A percentile compares a stretch with the other conserved stretches of the same genome.
These are phyloP conservation scores for Cichorium intybus DNA, from an alignment of 140 eudicot species.

Conservation along the genomic window DNA sequence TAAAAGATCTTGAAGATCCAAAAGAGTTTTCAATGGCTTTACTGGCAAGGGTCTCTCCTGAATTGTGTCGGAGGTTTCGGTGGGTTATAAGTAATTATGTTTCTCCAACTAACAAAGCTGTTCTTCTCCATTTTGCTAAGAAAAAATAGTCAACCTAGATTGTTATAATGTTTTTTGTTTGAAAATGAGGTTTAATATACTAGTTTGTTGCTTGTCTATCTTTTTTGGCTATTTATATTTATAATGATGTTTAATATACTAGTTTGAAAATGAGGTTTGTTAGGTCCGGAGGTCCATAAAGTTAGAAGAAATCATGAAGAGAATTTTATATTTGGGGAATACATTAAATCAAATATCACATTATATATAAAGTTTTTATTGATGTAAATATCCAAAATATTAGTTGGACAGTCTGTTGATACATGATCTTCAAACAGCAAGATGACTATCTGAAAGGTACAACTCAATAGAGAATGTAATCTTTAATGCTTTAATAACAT, in stretches of 20 bases:
- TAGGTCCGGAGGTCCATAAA: slow-evolving; percentile 75
- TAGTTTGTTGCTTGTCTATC: no score
- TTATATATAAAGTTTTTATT: no score
- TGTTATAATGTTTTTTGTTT: no score
- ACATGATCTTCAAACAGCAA: slow-evolving; percentile 78
- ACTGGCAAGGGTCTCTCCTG: slow-evolving; percentile 58
- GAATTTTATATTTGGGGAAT: slow-evolving; percentile 78
- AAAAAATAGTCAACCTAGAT: no score
- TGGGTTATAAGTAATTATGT: slow-evolving; percentile 56
- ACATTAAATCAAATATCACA: slow-evolving; percentile 83
- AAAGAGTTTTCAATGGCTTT: slow-evolving; percentile 55
- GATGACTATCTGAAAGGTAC: slow-evolving; percentile 99
- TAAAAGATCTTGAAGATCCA: slow-evolving; percentile 78
- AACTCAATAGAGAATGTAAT: background rate
- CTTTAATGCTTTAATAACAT: background rate
- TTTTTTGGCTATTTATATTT: no score
- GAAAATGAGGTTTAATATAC: no score
- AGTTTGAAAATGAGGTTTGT: no score
- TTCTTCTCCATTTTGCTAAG: slow-evolving; percentile 70
- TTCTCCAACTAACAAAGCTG: slow-evolving; percentile 78
- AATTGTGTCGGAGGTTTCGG: slow-evolving; percentile 53
- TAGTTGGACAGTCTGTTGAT: slow-evolving; percentile 86
- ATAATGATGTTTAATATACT: no score
- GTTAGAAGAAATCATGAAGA: slow-evolving; percentile 83
- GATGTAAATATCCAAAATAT: background rate